Evolutionary conservation across 805 yeast species (phyloP), one percentile per base, ranked within the genome.

Genomic region (Sugiyamaella mastotermitis): DNA sequence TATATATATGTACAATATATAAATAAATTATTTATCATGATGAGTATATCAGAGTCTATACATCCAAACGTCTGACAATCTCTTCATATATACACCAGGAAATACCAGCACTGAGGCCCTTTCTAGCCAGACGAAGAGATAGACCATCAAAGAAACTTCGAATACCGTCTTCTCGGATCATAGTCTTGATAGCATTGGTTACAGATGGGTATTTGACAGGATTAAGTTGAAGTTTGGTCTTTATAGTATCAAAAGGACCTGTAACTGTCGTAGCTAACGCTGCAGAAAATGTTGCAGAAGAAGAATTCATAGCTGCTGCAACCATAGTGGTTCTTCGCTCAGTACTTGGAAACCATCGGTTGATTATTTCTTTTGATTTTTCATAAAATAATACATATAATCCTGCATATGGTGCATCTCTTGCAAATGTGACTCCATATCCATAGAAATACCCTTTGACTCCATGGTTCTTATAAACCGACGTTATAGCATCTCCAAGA

Each of bases 41-140:
- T n/a, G n/a, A n/a, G n/a, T n/a, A n/a, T n/a, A n/a, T n/a, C n/a
- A n/a, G n/a, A n/a, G n/a, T n/a, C n/a, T n/a, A n/a, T n/a, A n/a
- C n/a, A n/a, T n/a, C n/a, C 27, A 40, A 22, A 21, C 45, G 19
- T 41, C 55, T 40, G 4, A 90, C 73, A 38, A 90, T 62, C 56
- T 92, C 97, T 59, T 92, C 98, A 57, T 90, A 92, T 17, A 92
- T 80, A 42, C 95, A 85, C 98, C 98, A 92, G 35, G 95, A 87
- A 44, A 92, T 86, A 1, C 95, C 97, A 0, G 97, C 90, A 59
- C 95, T 83, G 33, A 84, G 58, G 0, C 90, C 95, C 61, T 92
- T 92, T 50, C 97, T 70, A 3, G 81, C 70, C 35, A 92, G 68
- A 47, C 98, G 68, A 49, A 92, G 67, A 28, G 85, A 73, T 21